Conservation (phyloP, 2,329 filamentous ascomycete species). For the Xylaria sp. region DNA sequence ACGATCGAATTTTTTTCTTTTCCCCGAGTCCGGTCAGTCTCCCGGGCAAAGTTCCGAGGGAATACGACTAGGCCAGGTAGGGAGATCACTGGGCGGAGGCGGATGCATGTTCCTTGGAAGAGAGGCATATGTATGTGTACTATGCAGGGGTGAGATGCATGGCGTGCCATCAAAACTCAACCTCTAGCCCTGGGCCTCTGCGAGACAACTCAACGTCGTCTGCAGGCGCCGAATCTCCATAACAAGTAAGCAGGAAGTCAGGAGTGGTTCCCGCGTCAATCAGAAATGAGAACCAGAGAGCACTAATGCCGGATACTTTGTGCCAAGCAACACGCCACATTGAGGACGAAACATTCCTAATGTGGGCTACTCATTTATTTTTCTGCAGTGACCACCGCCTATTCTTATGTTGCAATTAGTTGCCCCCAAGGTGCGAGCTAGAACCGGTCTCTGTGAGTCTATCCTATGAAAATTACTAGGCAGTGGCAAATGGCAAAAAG, state of each 20-base stretch:
- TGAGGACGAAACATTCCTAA: conserved; percentile 12
- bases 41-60: conserved; percentile 11
- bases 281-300: conserved; percentile 24
- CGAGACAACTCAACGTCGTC: conserved; percentile 37
- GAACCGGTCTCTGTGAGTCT: neutral
- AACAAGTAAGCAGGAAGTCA: conserved; percentile 27
- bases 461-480: neutral
- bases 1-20: conserved; percentile 13
- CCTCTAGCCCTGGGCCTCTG: conserved; percentile 27
- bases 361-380: neutral
- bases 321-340: conserved; percentile 24
- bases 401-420: conserved; percentile 34
- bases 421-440: conserved; percentile 16
- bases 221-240: conserved; percentile 22
- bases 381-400: conserved; percentile 18
- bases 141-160: conserved; percentile 33
- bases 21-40: conserved; percentile 16
- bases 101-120: conserved; percentile 27
- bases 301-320: conserved; percentile 25
- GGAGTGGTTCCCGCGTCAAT: conserved; percentile 29
- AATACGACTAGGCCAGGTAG: conserved; percentile 1
- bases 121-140: conserved; percentile 4
- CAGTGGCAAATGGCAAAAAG: neutral
- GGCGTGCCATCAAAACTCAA: conserved; percentile 18
- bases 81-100: conserved; percentile 12